Evolutionary conservation across 257 asterid genomes (phyloP), one percentile per base, ranked within the genome.

Genomic region (Lavandula angustifolia): DNA sequence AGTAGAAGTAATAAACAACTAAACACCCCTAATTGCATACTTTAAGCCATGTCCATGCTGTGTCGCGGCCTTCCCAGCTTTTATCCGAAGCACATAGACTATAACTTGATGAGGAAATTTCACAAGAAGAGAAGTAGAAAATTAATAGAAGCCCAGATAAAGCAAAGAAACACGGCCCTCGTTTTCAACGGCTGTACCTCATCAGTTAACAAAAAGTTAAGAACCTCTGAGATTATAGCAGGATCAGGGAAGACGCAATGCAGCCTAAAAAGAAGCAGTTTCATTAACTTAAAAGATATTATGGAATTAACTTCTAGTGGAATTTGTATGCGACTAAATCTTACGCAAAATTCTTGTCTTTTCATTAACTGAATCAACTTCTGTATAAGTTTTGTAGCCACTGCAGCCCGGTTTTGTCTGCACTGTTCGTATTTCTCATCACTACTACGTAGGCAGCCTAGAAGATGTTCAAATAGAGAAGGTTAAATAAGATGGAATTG

Each of bases 51-150:
- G 40, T 35, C 82, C 82, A 78, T 71, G 77, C 77, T 5, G 66
- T 61, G 6, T 43, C 64, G n/a, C 79, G 79, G 11, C 77, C 74
- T 74, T 78, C 82, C 82, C 75, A 78, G 72, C 82, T 78, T 66
- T 65, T 9, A 69, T 66, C 0, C 35, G 7, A 29, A 66, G 74
- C 27, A 78, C 37, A 57, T 42, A 61, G 32, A 13, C 2, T 27
- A 37, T 13, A 48, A 67, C 81, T 76, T 71, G 75, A 50, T 38
- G 64, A 67, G 64, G 69, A 76, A 67, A 32, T 77, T 76, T 65
- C 31, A 42, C 0, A 48, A 38, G 17, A 56, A 44, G 6, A 42
- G 43, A 27, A 34, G 0, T 4, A 9, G 42, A 40, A 62, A 32
- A 54, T 40, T 12, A 22, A 37, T 27, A 44, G 14, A 55, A 9